phyloP scores from a whole-genome alignment of 1,284 basidiomycete genomes.

The Xerocomus nothofagi region DNA sequence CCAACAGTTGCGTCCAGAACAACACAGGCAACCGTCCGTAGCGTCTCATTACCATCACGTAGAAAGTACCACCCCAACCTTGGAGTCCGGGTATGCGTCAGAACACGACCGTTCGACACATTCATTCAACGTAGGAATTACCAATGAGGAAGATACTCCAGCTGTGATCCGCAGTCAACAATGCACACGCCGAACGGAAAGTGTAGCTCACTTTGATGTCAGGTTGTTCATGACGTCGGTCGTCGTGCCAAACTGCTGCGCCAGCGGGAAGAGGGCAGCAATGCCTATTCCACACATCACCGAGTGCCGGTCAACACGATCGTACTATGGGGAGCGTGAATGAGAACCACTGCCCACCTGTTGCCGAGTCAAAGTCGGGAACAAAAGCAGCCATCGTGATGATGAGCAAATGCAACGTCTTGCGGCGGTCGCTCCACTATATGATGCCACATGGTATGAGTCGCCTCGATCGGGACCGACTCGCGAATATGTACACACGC shows the following conservation, averaged over 20 bases:
- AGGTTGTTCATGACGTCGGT: constrained; percentile 54
- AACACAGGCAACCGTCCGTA: constrained; percentile 58
- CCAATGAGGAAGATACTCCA: constrained; percentile 61
- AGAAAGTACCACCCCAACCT: constrained; percentile 58
- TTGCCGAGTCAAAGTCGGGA: constrained; percentile 55
- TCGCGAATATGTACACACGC: constrained; percentile 2
- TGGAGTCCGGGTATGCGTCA: constrained; percentile 2
- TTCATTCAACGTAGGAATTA: constrained; percentile 14
- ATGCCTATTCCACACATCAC: constrained; percentile 39
- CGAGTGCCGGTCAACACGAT: not conserved
- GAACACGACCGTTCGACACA: not conserved
- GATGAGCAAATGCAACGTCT: constrained; percentile 49
- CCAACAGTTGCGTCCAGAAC: constrained; percentile 57
- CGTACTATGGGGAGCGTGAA: not conserved
- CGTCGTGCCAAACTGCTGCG: constrained; percentile 50
- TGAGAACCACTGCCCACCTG: constrained; percentile 35
- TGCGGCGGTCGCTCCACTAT: constrained; percentile 47
- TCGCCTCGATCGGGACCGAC: not conserved
- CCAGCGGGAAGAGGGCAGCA: constrained; percentile 50
- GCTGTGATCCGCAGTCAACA: constrained; percentile 28
- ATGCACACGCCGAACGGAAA: not conserved
- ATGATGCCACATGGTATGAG: not conserved
- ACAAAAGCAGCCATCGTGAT: constrained; percentile 52
- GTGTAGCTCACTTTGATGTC: constrained; percentile 46
- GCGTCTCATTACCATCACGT: constrained; percentile 53